Evolutionary conservation across 202 grass and related monocot genomes (phyloP).

Genomic region (Bolboschoenoplectus hybrid): DNA sequence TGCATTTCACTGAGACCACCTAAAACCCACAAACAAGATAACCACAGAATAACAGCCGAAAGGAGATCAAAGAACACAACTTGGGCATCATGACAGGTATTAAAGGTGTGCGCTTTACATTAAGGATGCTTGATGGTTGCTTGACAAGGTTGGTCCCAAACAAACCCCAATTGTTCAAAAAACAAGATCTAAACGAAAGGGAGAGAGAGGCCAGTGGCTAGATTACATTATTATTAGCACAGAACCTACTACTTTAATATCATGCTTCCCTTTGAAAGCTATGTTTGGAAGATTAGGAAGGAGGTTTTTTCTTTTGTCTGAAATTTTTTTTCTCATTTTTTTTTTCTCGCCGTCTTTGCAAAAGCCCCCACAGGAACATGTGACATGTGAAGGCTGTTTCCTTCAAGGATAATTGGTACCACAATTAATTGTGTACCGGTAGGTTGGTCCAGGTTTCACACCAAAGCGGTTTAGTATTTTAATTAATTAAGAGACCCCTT

Average conservation of each 20-base stretch:
- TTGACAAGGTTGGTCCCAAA: conserved; percentile 11
- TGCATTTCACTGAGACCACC: neutral
- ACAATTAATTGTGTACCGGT: conserved; percentile 8
- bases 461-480: neutral
- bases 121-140: conserved; percentile 40
- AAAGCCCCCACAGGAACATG: conserved; percentile 58
- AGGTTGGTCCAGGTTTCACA: conserved; percentile 11
- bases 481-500: neutral
- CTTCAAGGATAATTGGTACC: conserved; percentile 40
- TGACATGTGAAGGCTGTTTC: conserved; percentile 68
- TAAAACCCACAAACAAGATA: neutral
- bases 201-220: neutral
- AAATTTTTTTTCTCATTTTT: neutral
- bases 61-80: neutral
- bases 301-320: neutral
- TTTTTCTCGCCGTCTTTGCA: conserved; percentile 35
- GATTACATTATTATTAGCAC: neutral
- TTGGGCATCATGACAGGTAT: neutral
- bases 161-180: conserved; percentile 24
- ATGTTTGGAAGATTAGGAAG: conserved; percentile 7
- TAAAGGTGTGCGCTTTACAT: conserved; percentile 22
- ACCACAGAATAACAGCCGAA: neutral
- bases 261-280: conserved; percentile 6
- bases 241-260: neutral
- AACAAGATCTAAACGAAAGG: conserved; percentile 33